Base-by-base conservation (phyloP, 129 eudicot species). In the Tagetes patula region DNA sequence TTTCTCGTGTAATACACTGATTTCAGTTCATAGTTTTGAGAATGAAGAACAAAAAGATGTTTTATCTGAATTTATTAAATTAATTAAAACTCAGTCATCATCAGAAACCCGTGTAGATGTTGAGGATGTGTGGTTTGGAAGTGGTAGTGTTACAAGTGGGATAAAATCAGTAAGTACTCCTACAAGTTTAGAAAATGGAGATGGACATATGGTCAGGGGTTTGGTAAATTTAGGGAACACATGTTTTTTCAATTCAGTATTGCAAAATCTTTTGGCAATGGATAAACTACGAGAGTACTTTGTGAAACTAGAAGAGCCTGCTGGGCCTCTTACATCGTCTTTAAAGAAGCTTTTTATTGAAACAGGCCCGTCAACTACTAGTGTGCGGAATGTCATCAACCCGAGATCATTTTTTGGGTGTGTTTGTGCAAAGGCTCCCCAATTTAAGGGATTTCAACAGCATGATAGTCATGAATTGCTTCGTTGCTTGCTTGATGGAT, bases 381-480 rank as follows among this genome's bases (percentile, higher is more conserved):
- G 87, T 50, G 50, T 37, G 9, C 84, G 82, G 52, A 74, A 74
- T 81, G 93, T 79, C 2, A 55, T 94, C 41, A 86, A 82, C 79
- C 98, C 99, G 6, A 82, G 82, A 65, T 76, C 97, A 13, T 73
- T 94, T 52, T 86, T 94, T 33, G 89, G 87, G 6, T 84, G 89
- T 83, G 65, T 94, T 38, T 86, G 93, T 75, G 74, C 81, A 3
- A 94, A 88, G 80, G 87, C 97, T 79, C 96, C 97, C 32, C 99
- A 94, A 71, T 94, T 94, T 68, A 90, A 86, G 82, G 99, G 97
- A 65, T 87, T 68, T 75, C 97, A 85, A 73, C 99, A 94, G 76
- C 97, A 94, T 62, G 98, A 94, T 82, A 90, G 98, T 78, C 98
- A 94, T 63, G 98, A 94, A 77, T 77, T 94, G 76, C 98, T 94